Percentiles rank a stretch among this genome's conserved stretches.
These are phyloP conservation scores for Penicillium sp. DNA, from an alignment of 2,329 filamentous ascomycete genomes.

Conservation along the genomic window DNA sequence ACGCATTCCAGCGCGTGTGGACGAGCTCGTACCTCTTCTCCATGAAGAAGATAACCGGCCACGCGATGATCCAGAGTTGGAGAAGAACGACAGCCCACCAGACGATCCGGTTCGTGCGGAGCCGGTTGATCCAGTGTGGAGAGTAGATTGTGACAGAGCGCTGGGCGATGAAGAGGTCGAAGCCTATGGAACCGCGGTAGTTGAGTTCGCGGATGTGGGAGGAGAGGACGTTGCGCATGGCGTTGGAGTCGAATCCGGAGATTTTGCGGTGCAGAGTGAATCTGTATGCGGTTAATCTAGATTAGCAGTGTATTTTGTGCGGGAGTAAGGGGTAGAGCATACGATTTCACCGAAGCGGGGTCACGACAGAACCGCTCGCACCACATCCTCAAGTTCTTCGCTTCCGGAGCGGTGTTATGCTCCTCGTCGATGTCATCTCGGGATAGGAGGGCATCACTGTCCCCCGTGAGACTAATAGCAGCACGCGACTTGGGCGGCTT, in stretches of 20 bases:
- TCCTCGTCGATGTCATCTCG: slow-evolving; percentile 1
- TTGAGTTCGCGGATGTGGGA: slow-evolving; percentile 41
- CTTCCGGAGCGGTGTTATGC: neutral
- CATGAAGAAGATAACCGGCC: slow-evolving; percentile 40
- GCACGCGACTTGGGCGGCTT: slow-evolving; percentile 11
- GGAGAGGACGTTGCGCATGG: slow-evolving; percentile 30
- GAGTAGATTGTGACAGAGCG: slow-evolving; percentile 38
- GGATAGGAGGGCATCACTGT: slow-evolving; percentile 17
- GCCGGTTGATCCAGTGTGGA: slow-evolving; percentile 40
- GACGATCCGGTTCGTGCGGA: slow-evolving; percentile 36
- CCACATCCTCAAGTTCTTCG: slow-evolving; percentile 26
- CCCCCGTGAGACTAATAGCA: neutral
- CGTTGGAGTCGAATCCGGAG: slow-evolving; percentile 29
- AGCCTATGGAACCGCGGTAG: slow-evolving; percentile 37
- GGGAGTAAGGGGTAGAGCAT: neutral
- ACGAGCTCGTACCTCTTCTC: slow-evolving; percentile 40
- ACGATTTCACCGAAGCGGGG: slow-evolving; percentile 40
- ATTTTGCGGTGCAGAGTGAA: slow-evolving; percentile 36
- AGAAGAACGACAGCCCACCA: slow-evolving; percentile 39
- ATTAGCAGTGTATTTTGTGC: neutral
- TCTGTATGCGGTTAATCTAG: slow-evolving; percentile 10
- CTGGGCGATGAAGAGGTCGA: slow-evolving; percentile 27
- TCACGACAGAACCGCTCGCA: slow-evolving; percentile 40
- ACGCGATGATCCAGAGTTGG: slow-evolving; percentile 43
- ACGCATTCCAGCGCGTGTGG: slow-evolving; percentile 33